Evolutionary conservation across 768 basidiomycete species (phyloP), one percentile per base, ranked within the genome.

Genomic region (Leccinum pellstonianum): DNA sequence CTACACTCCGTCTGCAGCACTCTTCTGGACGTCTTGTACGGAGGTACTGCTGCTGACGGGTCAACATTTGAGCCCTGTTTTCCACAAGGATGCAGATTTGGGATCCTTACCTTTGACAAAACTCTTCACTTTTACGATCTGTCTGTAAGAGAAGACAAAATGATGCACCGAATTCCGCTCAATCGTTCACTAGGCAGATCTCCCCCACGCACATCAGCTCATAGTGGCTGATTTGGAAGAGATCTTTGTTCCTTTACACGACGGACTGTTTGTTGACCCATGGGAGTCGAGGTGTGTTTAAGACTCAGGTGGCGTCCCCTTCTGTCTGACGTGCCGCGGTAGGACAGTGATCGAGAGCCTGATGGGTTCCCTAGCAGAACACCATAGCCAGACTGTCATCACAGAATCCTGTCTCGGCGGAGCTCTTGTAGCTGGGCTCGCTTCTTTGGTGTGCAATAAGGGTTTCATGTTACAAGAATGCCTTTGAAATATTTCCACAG

Each of bases 201-300:
- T 76, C 27, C 75, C 74, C 37, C 76, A 79, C 65, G 80, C 84
- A 2, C 80, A 80, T 37, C 88, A 95, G 80, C 78, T 95, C 48
- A 83, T 98, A 48, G 83, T 98, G 9, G 77, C 91, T 1, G 97
- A 98, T 70, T 75, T 98, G 38, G 89, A 93, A n/a, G 97, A 99
- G 56, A 86, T 94, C 19, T 98, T 95, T 73, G 73, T 91, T 2
- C 97, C 97, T 0, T 71, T 93, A 23, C 77, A 78, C 19, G 75
- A 79, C 5, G 89, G 87, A 3, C 77, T 95, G 43, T 90, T 98
- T 60, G 93, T 88, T 10, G 82, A 91, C 60, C 88, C 93, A 14
- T 61, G 68, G 54, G 83, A 87, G 60, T 87, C 86, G 50, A 81
- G 87, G 91, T 93, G 63, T 61, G 83, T 74, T 57, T 49, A 51